Percentiles rank a stretch among this genome's conserved stretches.
phyloP scores from a whole-genome alignment of 768 basidiomycete genomes.

The Calocybe cyanea region DNA sequence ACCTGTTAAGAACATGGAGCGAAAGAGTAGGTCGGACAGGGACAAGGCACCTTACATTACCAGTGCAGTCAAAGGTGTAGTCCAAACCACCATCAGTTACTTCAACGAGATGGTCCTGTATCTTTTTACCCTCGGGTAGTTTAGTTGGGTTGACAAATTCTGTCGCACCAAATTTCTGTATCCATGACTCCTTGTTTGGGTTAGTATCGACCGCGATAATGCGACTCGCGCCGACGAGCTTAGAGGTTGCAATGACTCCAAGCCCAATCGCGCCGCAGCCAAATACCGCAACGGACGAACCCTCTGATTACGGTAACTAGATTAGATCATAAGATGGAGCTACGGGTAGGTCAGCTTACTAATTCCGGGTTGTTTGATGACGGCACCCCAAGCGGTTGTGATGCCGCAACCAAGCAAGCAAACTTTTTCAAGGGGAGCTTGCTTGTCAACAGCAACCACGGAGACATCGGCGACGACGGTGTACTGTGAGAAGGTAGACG shows the following conservation, averaged over 20 bases:
- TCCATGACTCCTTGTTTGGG: conserved; percentile 81
- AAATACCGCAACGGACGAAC: conserved; percentile 88
- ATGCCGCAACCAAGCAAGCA: conserved; percentile 96
- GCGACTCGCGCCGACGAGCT: conserved; percentile 74
- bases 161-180: conserved; percentile 88
- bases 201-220: conserved; percentile 94
- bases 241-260: conserved; percentile 81
- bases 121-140: conserved; percentile 74
- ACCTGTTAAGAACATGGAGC: conserved; percentile 40
- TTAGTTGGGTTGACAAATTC: conserved; percentile 86
- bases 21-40: neutral
- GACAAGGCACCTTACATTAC: conserved; percentile 50
- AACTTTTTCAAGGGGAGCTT: conserved; percentile 92
- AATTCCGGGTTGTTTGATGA: conserved; percentile 86
- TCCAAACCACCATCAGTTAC: conserved; percentile 96
- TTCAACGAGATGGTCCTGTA: conserved; percentile 87
- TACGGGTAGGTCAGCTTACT: conserved; percentile 39
- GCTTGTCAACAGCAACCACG: conserved; percentile 82
- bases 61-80: conserved; percentile 96
- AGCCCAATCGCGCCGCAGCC: conserved; percentile 97
- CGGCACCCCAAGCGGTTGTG: conserved; percentile 98
- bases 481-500: conserved; percentile 99
- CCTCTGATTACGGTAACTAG: conserved; percentile 42
- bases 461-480: conserved; percentile 98
- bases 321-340: conserved; percentile 3